A percentile compares a stretch with the other conserved stretches of the same genome.
These are phyloP conservation scores for Rhizoctonia solani DNA, from an alignment of 1,284 basidiomycete genomes.

Conservation along the genomic window DNA sequence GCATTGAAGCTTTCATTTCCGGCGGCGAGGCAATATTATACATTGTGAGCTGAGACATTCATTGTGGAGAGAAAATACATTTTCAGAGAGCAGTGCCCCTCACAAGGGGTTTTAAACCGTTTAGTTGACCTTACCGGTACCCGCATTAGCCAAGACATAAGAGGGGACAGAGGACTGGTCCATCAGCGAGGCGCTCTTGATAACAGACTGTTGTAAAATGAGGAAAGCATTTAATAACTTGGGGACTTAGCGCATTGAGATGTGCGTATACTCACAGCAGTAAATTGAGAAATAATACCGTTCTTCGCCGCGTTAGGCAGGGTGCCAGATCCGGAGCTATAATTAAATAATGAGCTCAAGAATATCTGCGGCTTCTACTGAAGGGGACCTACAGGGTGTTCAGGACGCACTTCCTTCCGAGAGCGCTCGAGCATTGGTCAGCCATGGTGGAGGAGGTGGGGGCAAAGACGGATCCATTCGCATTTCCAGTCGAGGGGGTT, in stretches of 20 bases:
- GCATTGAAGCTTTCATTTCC: no score
- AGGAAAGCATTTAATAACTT: background rate
- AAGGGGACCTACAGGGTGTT: background rate
- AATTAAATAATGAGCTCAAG: background rate
- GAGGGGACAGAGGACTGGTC: background rate
- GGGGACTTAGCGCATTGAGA: background rate
- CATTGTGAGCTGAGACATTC: no score
- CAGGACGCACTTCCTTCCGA: background rate
- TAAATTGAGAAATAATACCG: background rate
- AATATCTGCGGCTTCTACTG: no score
- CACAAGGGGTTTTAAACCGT: no score
- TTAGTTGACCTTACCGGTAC: conserved; percentile 22
- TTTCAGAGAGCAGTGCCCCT: no score
- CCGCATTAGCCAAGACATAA: conserved; percentile 25
- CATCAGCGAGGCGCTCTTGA: conserved; percentile 23
- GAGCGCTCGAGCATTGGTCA: background rate
- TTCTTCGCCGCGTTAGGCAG: background rate
- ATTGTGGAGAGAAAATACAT: no score
- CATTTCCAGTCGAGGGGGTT: background rate
- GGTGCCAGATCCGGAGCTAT: background rate
- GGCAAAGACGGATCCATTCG: background rate
- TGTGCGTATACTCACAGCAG: background rate
- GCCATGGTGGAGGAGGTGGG: background rate
- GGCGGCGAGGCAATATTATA: no score
- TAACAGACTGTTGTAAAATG: no score